phyloP scores from a whole-genome alignment of 2,329 filamentous ascomycete genomes.

The Trichoderma sp. region DNA sequence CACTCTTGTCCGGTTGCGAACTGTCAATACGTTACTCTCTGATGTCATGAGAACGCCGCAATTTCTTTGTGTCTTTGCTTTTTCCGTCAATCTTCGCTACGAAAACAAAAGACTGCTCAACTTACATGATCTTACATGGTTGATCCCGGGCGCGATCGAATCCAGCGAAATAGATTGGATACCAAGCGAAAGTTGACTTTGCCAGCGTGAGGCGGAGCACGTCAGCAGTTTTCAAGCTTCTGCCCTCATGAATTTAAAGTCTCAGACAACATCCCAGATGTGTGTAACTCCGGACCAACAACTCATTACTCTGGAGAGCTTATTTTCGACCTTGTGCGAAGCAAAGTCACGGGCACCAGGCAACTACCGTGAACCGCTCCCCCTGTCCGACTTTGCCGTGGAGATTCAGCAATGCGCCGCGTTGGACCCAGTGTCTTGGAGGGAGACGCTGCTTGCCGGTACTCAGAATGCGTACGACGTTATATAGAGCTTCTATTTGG shows the following conservation, averaged over 20 bases:
- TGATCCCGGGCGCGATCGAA: background rate
- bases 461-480: background rate
- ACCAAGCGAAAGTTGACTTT: constrained; percentile 15
- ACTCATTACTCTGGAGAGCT: background rate
- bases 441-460: background rate
- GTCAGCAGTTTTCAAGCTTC: background rate
- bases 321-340: constrained; percentile 8
- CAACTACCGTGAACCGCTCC: background rate
- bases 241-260: background rate
- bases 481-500: constrained; percentile 20
- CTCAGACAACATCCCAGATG: constrained; percentile 16
- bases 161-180: constrained; percentile 15
- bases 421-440: constrained; percentile 13
- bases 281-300: constrained; percentile 18
- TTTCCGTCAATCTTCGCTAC: background rate
- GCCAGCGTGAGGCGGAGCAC: background rate
- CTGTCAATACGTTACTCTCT: background rate
- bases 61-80: background rate
- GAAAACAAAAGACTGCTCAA: background rate
- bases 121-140: background rate
- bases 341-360: background rate
- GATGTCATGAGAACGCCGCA: background rate
- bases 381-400: background rate
- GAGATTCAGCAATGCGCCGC: constrained; percentile 17
- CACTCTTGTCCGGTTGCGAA: background rate